Base-by-base conservation (phyloP, 2,329 filamentous ascomycete genomes). In the Apiospora hydei region DNA sequence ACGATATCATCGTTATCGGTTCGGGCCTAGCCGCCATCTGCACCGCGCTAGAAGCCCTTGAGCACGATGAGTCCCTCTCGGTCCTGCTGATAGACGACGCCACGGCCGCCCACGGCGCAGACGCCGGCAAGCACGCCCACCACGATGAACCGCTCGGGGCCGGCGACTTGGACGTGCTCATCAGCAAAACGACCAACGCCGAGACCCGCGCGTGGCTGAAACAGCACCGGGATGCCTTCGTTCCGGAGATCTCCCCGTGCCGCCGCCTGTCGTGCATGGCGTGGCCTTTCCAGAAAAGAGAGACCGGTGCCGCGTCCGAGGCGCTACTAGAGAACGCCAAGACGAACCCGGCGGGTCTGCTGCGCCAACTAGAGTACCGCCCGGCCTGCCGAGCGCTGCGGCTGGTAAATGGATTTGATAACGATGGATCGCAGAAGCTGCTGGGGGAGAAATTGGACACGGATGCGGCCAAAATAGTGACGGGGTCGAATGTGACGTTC, bases 1-100 rank as follows among this genome's bases (percentile, higher is more conserved):
- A 61, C 53, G 53, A 61, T 38, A 38, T 61, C 53, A 34, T 61
- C 53, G 53, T 61, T 18, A 34, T 61, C 30, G 53, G 53, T 18
- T 38, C 53, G 30, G 53, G 53, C 18, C 53, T 61, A 21, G 53
- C 53, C 30, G 53, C 30, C 8, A 38, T 61, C 38, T 38, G 53
- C 30, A 34, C 53, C 4, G 53, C 53, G 8, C 30, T 34, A 21
- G 26, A 38, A 61, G 53, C 53, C 53, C 53, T 61, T 26, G 53
- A 61, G 53, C 53, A 38, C 16, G 53, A 61, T 38, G 30, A 61
- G 30, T 21, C 30, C 26, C 7, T 61, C 16, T 21, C 53, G 30
- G 53, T 61, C 16, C 53, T 61, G 16, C 53, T 61, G 53, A 61
- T 61, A 8, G 30, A 61, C 16, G 53, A 57, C 16, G 26, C 16